These are phyloP conservation scores for Terana coerulea DNA, from an alignment of 768 basidiomycete genomes.

Conservation along the genomic window DNA sequence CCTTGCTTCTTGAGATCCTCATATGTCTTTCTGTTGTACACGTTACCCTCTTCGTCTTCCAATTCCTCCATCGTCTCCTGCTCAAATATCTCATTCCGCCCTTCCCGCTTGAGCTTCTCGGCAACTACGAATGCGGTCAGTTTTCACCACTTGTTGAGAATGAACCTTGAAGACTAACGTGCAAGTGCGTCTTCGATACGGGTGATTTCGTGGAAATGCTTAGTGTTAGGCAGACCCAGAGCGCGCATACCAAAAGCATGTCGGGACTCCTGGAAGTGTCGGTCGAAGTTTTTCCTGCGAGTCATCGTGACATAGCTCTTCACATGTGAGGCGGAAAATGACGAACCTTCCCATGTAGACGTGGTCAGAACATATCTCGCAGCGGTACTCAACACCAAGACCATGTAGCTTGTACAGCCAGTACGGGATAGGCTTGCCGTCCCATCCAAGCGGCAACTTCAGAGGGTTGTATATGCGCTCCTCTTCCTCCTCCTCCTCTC, in stretches of 20 bases:
- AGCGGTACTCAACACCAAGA: slow-evolving; percentile 94
- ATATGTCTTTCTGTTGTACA: slow-evolving; percentile 97
- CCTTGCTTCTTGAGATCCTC: slow-evolving; percentile 97
- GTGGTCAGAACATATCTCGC: slow-evolving; percentile 96
- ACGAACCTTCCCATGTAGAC: slow-evolving; percentile 92
- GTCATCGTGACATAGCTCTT: neutral
- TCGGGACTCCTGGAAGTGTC: slow-evolving; percentile 96
- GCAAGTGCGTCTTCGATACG: slow-evolving; percentile 94
- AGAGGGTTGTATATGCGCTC: slow-evolving; percentile 98
- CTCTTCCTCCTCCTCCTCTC: slow-evolving; percentile 89
- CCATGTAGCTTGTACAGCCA: slow-evolving; percentile 99
- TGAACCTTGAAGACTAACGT: slow-evolving; percentile 56
- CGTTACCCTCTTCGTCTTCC: slow-evolving; percentile 98
- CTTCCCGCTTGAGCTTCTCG: slow-evolving; percentile 95
- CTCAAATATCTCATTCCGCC: slow-evolving; percentile 89
- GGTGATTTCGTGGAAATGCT: slow-evolving; percentile 99
- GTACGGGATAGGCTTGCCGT: slow-evolving; percentile 98
- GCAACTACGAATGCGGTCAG: slow-evolving; percentile 70
- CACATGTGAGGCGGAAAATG: neutral
- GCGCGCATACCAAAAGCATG: slow-evolving; percentile 99
- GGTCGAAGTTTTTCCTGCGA: slow-evolving; percentile 87
- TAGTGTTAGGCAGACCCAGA: slow-evolving; percentile 94
- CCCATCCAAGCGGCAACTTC: slow-evolving; percentile 95
- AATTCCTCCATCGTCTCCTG: slow-evolving; percentile 97
- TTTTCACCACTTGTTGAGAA: neutral